These are phyloP conservation scores for Reticulascus tulasneorum DNA, from an alignment of 2,329 filamentous ascomycete species.

Conservation along the genomic window DNA sequence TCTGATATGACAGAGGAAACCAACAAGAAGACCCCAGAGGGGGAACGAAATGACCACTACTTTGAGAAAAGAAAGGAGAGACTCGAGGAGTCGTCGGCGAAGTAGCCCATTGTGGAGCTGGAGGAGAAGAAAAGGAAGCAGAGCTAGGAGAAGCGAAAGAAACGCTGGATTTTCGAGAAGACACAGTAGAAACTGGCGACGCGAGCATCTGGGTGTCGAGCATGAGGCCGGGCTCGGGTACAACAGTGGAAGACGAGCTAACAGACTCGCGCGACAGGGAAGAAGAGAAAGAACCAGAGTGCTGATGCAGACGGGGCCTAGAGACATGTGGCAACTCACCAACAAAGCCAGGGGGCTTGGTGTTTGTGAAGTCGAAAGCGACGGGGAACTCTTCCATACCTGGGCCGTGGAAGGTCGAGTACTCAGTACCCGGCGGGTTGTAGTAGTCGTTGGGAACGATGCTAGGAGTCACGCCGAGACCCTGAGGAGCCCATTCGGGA, in stretches of 20 bases:
- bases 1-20: slow-evolving; percentile 35
- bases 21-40: slow-evolving; percentile 49
- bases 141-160: slow-evolving; percentile 26
- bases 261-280: slow-evolving; percentile 17
- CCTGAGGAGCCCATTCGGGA: slow-evolving; percentile 54
- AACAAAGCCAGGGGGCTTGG: slow-evolving; percentile 48
- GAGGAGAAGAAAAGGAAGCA: slow-evolving; percentile 28
- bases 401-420: slow-evolving; percentile 47
- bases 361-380: slow-evolving; percentile 42
- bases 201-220: slow-evolving; percentile 22
- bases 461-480: slow-evolving; percentile 56
- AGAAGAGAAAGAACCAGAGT: slow-evolving; percentile 21
- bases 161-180: slow-evolving; percentile 23
- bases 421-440: slow-evolving; percentile 48
- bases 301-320: slow-evolving; percentile 18
- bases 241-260: slow-evolving; percentile 12
- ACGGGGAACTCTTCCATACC: slow-evolving; percentile 49
- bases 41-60: slow-evolving; percentile 48
- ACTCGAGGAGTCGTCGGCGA: slow-evolving; percentile 21
- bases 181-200: slow-evolving; percentile 22
- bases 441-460: slow-evolving; percentile 58
- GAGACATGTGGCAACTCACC: slow-evolving; percentile 48
- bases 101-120: slow-evolving; percentile 24
- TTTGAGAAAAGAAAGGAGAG: slow-evolving; percentile 49
- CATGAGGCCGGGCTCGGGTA: slow-evolving; percentile 18